Percentiles rank a stretch among this genome's conserved stretches.
Conservation (phyloP, 257 asterid genomes). For the Salvia miltiorrhiza region DNA sequence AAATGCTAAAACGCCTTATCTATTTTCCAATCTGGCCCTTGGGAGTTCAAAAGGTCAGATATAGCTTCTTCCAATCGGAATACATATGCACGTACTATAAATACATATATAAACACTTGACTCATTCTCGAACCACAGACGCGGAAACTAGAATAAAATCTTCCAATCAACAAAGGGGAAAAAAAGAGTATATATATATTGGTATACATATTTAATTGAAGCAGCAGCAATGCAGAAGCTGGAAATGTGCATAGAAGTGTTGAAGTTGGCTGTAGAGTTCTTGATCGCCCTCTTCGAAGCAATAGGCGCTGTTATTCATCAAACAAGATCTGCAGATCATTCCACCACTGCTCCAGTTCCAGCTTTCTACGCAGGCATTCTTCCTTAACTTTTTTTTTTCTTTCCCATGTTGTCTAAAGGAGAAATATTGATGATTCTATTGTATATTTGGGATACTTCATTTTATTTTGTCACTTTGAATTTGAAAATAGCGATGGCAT, state of each 20-base stretch:
- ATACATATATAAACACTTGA: conserved; percentile 1
- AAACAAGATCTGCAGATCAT: not conserved
- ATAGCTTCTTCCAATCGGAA: not conserved
- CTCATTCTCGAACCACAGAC: not conserved
- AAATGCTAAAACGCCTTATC: not conserved
- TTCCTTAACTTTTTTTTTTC: conserved; percentile 18
- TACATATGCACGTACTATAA: conserved; percentile 18
- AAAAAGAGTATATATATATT: not conserved
- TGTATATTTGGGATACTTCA: not conserved
- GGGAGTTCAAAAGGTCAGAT: conserved; percentile 19
- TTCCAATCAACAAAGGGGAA: too few relatives aligned
- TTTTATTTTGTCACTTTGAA: not conserved
- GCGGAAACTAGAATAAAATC: conserved; percentile 21
- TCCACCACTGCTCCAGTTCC: not conserved
- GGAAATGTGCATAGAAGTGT: conserved; percentile 27
- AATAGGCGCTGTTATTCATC: conserved; percentile 21
- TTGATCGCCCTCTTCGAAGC: conserved; percentile 28
- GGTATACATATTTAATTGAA: not conserved
- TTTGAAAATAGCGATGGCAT: not conserved
- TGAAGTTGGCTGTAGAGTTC: conserved; percentile 25
- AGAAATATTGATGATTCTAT: not conserved
- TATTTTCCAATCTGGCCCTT: conserved; percentile 5
- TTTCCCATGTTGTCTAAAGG: not conserved
- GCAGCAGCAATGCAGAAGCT: conserved; percentile 22
- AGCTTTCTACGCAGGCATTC: conserved; percentile 21